These are phyloP conservation scores for Cinnamomum micranthum DNA, from an alignment of 164 flowering plant genomes.

Conservation along the genomic window DNA sequence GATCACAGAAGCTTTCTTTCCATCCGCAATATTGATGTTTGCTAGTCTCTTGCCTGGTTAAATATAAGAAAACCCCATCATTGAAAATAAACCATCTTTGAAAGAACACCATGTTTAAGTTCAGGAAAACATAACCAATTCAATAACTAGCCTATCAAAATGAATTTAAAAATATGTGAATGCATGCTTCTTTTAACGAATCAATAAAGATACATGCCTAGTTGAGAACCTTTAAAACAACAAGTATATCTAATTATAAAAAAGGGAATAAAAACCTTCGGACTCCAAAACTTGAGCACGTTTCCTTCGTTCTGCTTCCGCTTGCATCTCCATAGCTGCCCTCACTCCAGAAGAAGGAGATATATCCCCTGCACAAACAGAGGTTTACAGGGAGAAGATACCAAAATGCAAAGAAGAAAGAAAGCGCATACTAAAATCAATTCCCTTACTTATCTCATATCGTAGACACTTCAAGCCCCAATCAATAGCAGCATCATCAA, in stretches of 20 bases:
- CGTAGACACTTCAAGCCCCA: conserved; percentile 95
- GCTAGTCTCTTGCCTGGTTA: conserved; percentile 82
- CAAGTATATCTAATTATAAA: too few relatives aligned
- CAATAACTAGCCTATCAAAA: neutral
- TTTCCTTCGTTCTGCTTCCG: conserved; percentile 91
- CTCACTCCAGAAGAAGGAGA: conserved; percentile 81
- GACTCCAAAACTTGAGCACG: conserved; percentile 93
- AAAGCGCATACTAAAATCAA: neutral
- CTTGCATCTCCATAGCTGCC: conserved; percentile 98
- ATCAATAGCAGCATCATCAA: conserved; percentile 76
- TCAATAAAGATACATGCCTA: too few relatives aligned
- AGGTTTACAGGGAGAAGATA: neutral
- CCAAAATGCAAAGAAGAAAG: too few relatives aligned
- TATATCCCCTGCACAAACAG: conserved; percentile 64
- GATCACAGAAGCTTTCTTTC: conserved; percentile 47
- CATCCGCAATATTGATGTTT: conserved; percentile 76
- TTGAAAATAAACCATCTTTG: neutral
- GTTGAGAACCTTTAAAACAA: too few relatives aligned
- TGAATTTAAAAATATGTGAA: neutral
- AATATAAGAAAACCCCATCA: conserved; percentile 1
- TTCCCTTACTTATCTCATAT: conserved; percentile 80
- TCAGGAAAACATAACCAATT: neutral
- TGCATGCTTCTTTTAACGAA: neutral
- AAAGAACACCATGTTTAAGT: neutral
- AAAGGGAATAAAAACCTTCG: conserved; percentile 45